Evolutionary conservation across 306 rosid species (phyloP), one percentile per base, ranked within the genome.

Genomic region (Canavalia ensiformis): DNA sequence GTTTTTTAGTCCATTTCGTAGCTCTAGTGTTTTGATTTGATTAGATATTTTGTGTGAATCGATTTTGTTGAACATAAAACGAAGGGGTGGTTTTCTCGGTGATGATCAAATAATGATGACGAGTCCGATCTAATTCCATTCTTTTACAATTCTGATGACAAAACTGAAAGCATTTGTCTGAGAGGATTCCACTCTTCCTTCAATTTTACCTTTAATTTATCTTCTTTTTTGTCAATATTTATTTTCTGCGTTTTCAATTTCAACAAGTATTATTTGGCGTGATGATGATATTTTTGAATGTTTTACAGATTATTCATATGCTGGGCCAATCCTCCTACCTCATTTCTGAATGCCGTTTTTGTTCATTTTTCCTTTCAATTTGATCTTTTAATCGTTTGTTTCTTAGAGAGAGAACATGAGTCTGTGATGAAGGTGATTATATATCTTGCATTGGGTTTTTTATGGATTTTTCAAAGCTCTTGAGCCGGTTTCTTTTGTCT

Each of bases 141-240:
- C 88, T 63, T n/a, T 64, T 45, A 77, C 57, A 88, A 82, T 65
- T 49, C 80, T 92, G 97, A 92, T 87, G 97, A 92, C 97, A 76
- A n/a, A 85, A 88, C 47, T 92, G 97, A 92, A n/a, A 95, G 97
- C 97, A 91, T 92, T 92, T 92, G 95, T 92, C 95, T 92, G 97
- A 92, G 97, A 91, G 95, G 73, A 69, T 34, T 29, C 58, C 86
- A 28, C 84, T 67, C 55, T 77, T 71, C 18, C 7, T 33, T 46
- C 1, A 1, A 39, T 68, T 60, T 25, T 25, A 4, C 1, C 29
- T 52, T 31, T 1, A 35, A 4, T 4, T 6, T 8, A 1, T 0
- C 1, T 8, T 6, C 30, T 8, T 4, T 39, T 37, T 4, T 30
- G 34, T 3, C 6, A 3, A 3, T 7, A 0, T 2, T 25, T 8